Percentiles rank a stretch among this genome's conserved stretches.
phyloP scores from a whole-genome alignment of 208 protist genomes.

The Trypanosoma theileri region DNA sequence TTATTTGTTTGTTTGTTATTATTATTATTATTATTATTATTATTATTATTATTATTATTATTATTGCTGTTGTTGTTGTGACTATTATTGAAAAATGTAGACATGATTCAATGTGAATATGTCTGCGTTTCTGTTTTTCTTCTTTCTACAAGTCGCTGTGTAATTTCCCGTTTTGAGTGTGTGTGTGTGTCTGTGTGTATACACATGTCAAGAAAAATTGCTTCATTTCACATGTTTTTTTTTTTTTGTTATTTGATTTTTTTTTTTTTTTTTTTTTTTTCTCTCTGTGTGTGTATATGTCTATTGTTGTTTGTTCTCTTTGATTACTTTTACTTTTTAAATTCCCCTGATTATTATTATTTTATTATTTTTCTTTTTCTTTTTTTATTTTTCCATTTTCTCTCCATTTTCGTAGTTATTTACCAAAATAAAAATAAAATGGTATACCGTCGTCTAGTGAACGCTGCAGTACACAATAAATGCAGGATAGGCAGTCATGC shows the following conservation, averaged over 20 bases:
- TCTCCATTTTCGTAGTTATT: too few species aligned
- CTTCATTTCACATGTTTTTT: too few species aligned
- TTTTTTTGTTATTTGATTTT: too few species aligned
- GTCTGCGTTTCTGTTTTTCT: too few species aligned
- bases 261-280: neutral
- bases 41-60: too few species aligned
- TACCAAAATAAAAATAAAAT: too few species aligned
- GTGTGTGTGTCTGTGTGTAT: neutral
- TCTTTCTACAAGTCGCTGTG: too few species aligned
- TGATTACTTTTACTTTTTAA: neutral
- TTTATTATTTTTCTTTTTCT: neutral
- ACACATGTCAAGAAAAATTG: neutral
- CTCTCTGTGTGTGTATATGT: neutral
- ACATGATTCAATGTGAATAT: too few species aligned
- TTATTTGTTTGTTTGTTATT: constrained; percentile 1
- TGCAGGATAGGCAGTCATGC: too few species aligned
- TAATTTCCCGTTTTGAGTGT: neutral
- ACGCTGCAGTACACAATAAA: too few species aligned
- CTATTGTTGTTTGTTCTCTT: neutral
- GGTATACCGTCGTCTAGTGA: too few species aligned
- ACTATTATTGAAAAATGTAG: too few species aligned
- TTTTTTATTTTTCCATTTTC: neutral
- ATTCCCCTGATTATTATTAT: neutral
- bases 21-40: neutral
- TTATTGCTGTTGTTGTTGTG: constrained; percentile 1